phyloP scores from a whole-genome alignment of 1,284 basidiomycete species.

The Lentinula novae-zelandiae region DNA sequence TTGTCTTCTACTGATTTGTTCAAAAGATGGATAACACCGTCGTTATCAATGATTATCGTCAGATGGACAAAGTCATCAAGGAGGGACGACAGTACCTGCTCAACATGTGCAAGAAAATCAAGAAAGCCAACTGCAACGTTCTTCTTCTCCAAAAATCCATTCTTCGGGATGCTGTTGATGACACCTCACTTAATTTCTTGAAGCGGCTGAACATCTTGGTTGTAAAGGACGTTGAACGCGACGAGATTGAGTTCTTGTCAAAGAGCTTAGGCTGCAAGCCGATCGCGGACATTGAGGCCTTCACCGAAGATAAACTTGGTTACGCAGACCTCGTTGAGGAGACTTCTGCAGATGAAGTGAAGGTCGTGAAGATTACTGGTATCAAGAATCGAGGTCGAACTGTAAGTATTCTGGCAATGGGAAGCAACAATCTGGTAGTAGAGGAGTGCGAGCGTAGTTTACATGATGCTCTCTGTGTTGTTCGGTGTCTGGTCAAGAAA shows the following conservation, averaged over 20 bases:
- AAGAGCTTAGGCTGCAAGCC: slow-evolving; percentile 96
- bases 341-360: slow-evolving; percentile 79
- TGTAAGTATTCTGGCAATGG: slow-evolving; percentile 94
- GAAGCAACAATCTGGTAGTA: slow-evolving; percentile 89
- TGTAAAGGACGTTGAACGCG: slow-evolving; percentile 97
- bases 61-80: slow-evolving; percentile 99
- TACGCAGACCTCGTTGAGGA: slow-evolving; percentile 97
- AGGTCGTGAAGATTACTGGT: slow-evolving; percentile 93
- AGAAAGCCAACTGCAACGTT: slow-evolving; percentile 99
- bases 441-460: slow-evolving; percentile 97
- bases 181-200: slow-evolving; percentile 97
- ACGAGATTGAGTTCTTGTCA: slow-evolving; percentile 97
- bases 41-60: slow-evolving; percentile 98
- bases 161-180: slow-evolving; percentile 96
- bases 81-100: slow-evolving; percentile 98
- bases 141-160: slow-evolving; percentile 99
- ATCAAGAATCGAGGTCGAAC: slow-evolving; percentile 96
- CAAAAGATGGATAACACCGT: slow-evolving; percentile 99
- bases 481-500: slow-evolving; percentile 98
- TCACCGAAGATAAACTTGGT: slow-evolving; percentile 98
- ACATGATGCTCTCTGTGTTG: slow-evolving; percentile 98
- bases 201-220: slow-evolving; percentile 97
- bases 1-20: background rate
- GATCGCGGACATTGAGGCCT: slow-evolving; percentile 95
- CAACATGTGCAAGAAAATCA: slow-evolving; percentile 99